phyloP scores from a whole-genome alignment of 208 protist genomes.

The Naegleria lovaniensis region DNA sequence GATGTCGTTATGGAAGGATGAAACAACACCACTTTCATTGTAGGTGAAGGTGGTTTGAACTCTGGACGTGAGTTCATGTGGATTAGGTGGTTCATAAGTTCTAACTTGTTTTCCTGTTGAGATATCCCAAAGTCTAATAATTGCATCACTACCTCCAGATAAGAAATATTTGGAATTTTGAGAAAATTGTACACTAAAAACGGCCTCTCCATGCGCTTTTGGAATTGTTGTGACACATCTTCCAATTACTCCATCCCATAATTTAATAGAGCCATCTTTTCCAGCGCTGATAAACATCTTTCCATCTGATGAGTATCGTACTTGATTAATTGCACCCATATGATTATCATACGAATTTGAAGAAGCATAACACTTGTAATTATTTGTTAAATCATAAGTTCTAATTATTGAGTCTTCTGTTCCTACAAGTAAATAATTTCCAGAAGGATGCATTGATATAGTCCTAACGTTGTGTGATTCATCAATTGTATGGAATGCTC shows the following conservation, averaged over 20 bases:
- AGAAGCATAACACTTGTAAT: slow-evolving; percentile 31
- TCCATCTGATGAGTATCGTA: slow-evolving; percentile 39
- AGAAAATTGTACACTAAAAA: slow-evolving; percentile 36
- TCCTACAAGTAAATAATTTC: slow-evolving; percentile 46
- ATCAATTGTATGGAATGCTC: slow-evolving; percentile 36
- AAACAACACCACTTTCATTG: slow-evolving; percentile 40
- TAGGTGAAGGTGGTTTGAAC: slow-evolving; percentile 38
- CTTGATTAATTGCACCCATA: slow-evolving; percentile 32
- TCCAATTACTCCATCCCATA: slow-evolving; percentile 46
- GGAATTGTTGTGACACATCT: slow-evolving; percentile 34
- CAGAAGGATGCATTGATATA: slow-evolving; percentile 43
- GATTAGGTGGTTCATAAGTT: not conserved
- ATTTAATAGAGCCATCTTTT: slow-evolving; percentile 43
- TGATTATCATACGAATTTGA: slow-evolving; percentile 40
- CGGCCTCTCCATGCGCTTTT: slow-evolving; percentile 34
- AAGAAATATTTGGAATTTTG: slow-evolving; percentile 43
- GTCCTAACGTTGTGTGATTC: slow-evolving; percentile 38
- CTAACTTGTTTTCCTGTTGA: slow-evolving; percentile 35
- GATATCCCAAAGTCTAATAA: slow-evolving; percentile 44
- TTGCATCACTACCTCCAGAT: slow-evolving; percentile 37
- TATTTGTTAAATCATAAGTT: slow-evolving; percentile 45
- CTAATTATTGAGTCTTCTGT: slow-evolving; percentile 43
- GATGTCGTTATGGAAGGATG: slow-evolving; percentile 25
- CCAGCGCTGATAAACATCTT: slow-evolving; percentile 41
- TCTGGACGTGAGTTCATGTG: slow-evolving; percentile 28